Evolutionary conservation across 2,329 filamentous ascomycete genomes (phyloP), one percentile per base, ranked within the genome.

Genomic region (Colletotrichum sublineola): DNA sequence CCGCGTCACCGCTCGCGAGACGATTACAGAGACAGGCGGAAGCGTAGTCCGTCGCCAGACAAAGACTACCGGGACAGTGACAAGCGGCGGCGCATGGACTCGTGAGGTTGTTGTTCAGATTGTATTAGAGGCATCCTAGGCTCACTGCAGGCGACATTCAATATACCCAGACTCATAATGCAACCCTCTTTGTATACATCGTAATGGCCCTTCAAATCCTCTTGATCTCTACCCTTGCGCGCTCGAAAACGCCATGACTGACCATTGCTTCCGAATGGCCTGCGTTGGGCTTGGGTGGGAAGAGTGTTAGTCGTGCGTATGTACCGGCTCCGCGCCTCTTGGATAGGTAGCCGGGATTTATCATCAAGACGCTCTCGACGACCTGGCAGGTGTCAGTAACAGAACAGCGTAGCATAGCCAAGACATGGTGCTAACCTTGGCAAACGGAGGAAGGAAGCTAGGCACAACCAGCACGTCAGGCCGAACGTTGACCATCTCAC

Each of bases 291-390:
- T 82, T 82, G 18, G 92, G 89, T 2, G 93, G 91, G 74, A 93
- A 88, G 8, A 98, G 83, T 29, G 90, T 90, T 86, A 99, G 88
- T 63, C 92, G 91, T 1, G 94, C 94, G 80, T 93, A 98, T 0
- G 95, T 97, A 7, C 96, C 96, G 0, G 95, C 88, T 1, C 92
- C 95, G 71, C 91, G 91, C 68, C 93, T 90, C 83, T 97, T 98
- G 20, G 94, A 96, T 44, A 97, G 84, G 62, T 90, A 92, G 6
- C 96, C 96, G 0, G 96, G 96, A 80, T 99, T 99, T 78, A 99
- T 92, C 15, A 95, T 91, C 8, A 98, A 83, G 0, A 98, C 95
- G 76, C 92, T 94, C 78, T 98, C 94, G 14, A 98, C 91, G 53
- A 98, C 94, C 95, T 97, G 76, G 76, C 1, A 33, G 15, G 15